Evolutionary conservation across 805 yeast genomes (phyloP).

Genomic region (Candida anglica): DNA sequence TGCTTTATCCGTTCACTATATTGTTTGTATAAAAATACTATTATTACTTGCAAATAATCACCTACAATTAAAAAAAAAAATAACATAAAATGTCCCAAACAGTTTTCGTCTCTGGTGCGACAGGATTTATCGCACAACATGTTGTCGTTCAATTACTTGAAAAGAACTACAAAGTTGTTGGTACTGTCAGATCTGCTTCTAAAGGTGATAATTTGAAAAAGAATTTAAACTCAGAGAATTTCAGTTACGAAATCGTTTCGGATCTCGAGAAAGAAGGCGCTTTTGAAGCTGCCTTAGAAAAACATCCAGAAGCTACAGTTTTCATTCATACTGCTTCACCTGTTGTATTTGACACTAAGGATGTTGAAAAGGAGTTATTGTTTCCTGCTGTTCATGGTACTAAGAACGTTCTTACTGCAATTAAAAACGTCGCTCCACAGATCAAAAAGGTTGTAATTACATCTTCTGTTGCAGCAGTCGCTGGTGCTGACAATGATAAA

Average conservation of each 20-base stretch:
- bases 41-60: no score
- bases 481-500: constrained; percentile 28
- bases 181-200: no score
- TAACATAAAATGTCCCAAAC: no score
- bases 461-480: constrained; percentile 53
- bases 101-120: no score
- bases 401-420: constrained; percentile 45
- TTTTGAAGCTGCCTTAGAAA: constrained; percentile 41
- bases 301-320: constrained; percentile 46
- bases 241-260: constrained; percentile 42
- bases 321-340: constrained; percentile 65
- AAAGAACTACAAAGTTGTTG: constrained; percentile 39
- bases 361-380: constrained; percentile 47
- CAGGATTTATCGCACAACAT: constrained; percentile 50
- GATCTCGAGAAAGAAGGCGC: constrained; percentile 46
- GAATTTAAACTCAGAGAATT: constrained; percentile 22
- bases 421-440: constrained; percentile 37
- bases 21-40: no score
- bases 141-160: constrained; percentile 38
- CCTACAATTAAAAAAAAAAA: no score
- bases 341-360: constrained; percentile 39
- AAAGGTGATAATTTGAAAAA: constrained; percentile 37
- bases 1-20: no score
- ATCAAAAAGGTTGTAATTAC: constrained; percentile 43
- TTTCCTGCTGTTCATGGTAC: constrained; percentile 58